These are phyloP conservation scores for Sporisorium sorghi DNA, from an alignment of 1,284 basidiomycete species.

Conservation along the genomic window DNA sequence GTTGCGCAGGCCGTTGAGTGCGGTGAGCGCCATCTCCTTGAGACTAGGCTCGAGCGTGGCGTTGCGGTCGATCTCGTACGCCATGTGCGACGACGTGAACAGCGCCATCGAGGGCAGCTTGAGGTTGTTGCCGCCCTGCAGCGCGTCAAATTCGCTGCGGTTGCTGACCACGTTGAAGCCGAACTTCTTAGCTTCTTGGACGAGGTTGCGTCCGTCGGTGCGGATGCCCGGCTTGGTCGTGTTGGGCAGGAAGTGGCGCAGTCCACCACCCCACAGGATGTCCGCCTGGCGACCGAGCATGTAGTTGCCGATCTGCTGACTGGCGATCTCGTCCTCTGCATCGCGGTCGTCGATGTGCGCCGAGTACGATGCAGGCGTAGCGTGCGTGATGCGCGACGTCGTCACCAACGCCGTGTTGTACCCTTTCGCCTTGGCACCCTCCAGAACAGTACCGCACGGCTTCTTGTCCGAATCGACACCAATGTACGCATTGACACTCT, in stretches of 20 bases:
- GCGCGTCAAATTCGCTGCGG: conserved; percentile 61
- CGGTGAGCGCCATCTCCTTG: conserved; percentile 67
- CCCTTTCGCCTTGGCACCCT: conserved; percentile 66
- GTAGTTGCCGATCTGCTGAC: conserved; percentile 64
- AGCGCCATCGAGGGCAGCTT: conserved; percentile 58
- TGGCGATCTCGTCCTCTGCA: conserved; percentile 66
- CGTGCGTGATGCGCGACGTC: conserved; percentile 68
- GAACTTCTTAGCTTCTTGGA: conserved; percentile 56
- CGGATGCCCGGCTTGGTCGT: conserved; percentile 59
- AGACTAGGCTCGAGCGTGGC: conserved; percentile 61
- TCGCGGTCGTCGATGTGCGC: conserved; percentile 68
- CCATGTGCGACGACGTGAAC: conserved; percentile 63
- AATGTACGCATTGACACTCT: conserved; percentile 67
- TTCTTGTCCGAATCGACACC: conserved; percentile 66
- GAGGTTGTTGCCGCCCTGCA: conserved; percentile 36
- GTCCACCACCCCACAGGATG: conserved; percentile 66
- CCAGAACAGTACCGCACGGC: conserved; percentile 68
- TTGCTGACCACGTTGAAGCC: conserved; percentile 60
- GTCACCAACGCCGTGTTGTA: conserved; percentile 66
- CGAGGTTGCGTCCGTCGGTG: conserved; percentile 60
- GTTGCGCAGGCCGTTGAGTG: conserved; percentile 62
- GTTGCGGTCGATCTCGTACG: conserved; percentile 68
- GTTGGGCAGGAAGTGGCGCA: conserved; percentile 65
- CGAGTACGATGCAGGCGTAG: conserved; percentile 65
- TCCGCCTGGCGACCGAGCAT: conserved; percentile 64